Evolutionary conservation across 2,329 filamentous ascomycete genomes (phyloP), one percentile per base, ranked within the genome.

Genomic region (Fusarium sterilihyphosum): DNA sequence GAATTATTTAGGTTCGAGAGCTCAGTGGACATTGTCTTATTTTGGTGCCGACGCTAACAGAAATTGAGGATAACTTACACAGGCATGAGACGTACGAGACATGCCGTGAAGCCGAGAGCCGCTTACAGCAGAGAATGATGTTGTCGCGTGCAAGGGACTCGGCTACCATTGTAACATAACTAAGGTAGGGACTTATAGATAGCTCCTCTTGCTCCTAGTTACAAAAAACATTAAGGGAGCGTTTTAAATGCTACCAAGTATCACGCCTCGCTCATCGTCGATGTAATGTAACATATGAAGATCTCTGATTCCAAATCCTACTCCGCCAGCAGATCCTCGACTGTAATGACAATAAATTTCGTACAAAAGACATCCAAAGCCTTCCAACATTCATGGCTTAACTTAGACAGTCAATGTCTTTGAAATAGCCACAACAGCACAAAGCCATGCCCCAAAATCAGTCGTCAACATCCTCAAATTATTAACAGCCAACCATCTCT

Each of bases 401-500:
- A n/a, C 33, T 53, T 14, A 73, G 24, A 73, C 35, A 38, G 61
- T 38, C 54, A 80, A 43, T 7, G 78, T 80, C 66, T 73, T 81
- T 2, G 76, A 75, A 29, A 80, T 74, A 38, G 80, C 82, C 59
- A 82, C 78, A 18, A 78, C 41, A 53, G 78, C 79, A 52, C 81
- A 82, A 35, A 79, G 35, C 80, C 81, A 84, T 37, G 81, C 81
- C 10, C 70, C 78, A 67, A 83, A 14, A 69, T 83, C 82, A 22
- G 78, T 78, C 46, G 82, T 83, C 72, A 80, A 46, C 71, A 80
- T 79, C 71, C 82, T 77, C 57, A 73, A 37, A 37, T 74, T 54
- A 22, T 83, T 83, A 10, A 80, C 78, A 50, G 53, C 16, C 58
- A 83, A 40, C 82, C 82, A 84, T 20, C 70, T 66, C 53, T 69